These are phyloP conservation scores for Lasiosphaeria hispida DNA, from an alignment of 495 filamentous ascomycete genomes.

Conservation along the genomic window DNA sequence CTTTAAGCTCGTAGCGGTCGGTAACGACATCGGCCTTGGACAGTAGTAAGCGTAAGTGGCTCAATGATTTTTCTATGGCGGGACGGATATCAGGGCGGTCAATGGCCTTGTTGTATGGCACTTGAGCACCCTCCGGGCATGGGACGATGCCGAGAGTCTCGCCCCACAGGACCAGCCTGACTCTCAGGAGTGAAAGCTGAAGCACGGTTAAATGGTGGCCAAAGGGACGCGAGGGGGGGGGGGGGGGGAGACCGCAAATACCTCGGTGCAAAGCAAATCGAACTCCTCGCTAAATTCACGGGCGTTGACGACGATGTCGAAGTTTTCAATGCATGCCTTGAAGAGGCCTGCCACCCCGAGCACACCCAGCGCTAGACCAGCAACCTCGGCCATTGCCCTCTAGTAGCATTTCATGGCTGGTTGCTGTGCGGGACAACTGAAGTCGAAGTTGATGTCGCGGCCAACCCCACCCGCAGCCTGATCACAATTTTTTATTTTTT, in stretches of 20 bases:
- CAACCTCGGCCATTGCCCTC: constrained; percentile 4
- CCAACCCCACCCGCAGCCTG: no score
- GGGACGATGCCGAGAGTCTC: constrained; percentile 1
- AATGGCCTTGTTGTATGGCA: neutral
- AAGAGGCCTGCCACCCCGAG: constrained; percentile 12
- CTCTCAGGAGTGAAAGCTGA: constrained; percentile 12
- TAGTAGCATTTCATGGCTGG: no score
- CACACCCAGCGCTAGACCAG: constrained; percentile 4
- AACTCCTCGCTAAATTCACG: constrained; percentile 11
- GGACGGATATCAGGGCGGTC: neutral
- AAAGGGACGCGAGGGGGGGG: neutral
- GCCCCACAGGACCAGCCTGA: constrained; percentile 3
- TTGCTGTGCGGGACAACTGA: no score
- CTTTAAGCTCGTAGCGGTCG: neutral
- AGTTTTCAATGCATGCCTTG: constrained; percentile 14
- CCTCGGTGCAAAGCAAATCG: constrained; percentile 16
- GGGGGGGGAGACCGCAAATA: neutral
- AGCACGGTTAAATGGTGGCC: constrained; percentile 1
- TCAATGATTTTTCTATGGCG: neutral
- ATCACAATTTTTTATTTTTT: no score
- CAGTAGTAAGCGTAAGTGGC: neutral
- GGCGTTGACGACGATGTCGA: constrained; percentile 15
- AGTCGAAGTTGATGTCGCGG: no score
- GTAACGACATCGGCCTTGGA: constrained; percentile 2
- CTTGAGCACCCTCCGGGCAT: neutral